Evolutionary conservation across 176 grass and related monocot genomes (phyloP), one percentile per base, ranked within the genome.

Genomic region (Puya raimondii): DNA sequence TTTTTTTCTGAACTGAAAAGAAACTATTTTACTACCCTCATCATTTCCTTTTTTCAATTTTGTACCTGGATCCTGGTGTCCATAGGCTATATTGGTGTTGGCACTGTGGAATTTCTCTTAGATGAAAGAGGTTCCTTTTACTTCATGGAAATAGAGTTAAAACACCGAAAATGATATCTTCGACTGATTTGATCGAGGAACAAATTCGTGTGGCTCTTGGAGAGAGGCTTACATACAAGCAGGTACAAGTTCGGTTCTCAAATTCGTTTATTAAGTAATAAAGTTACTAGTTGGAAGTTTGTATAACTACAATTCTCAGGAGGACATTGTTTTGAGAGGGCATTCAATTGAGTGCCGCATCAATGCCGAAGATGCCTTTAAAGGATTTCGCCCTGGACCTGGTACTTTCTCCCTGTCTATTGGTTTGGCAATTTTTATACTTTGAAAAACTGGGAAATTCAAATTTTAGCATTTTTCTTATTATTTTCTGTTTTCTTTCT

Each of bases 91-190:
- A 47, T 85, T 68, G 83, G 83, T 80, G 83, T 85, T 76, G 83
- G 77, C 18, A 85, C 83, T 70, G 72, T 85, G 64, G 83, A 85
- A 53, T 85, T 85, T 85, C 67, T 85, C 22, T 74, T 85, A 61
- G 83, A 85, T 48, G 77, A 85, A 79, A 75, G 83, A 80, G 77
- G 77, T 4, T 74, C 74, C 20, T 85, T 85, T 72, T 85, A 85
- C 74, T 80, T 85, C 67, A 85, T 85, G 77, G 83, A 85, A 71
- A 85, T 80, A 78, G n/a, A n/a, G n/a, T n/a, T n/a, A n/a, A n/a
- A 85, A 85, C 66, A 85, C 83, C 5, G 83, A n/a, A 85, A 75
- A 80, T 85, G 83, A 85, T 85, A 64, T 85, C 71, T 71, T 80
- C 83, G 14, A 80, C 77, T 51, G 83, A 85, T 75, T 72, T 85